Evolutionary conservation across 768 basidiomycete species (phyloP), one percentile per base, ranked within the genome.

Genomic region (Rossbeevera mucosa): DNA sequence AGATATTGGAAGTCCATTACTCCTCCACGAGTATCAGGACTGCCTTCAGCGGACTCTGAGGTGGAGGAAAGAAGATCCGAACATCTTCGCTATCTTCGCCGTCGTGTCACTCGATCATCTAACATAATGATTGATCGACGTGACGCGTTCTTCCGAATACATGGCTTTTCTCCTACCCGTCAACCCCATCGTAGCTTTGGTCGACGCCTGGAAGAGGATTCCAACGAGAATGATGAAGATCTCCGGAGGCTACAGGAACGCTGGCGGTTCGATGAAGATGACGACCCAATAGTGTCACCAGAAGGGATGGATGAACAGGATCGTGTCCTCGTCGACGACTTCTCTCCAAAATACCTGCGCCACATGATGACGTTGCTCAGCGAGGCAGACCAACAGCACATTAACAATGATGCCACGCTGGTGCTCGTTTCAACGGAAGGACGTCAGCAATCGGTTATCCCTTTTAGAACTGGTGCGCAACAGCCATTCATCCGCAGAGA

Each of bases 41-140:
- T 70, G 42, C 62, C 72, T 12, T 53, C 70, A 33, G 59, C 68
- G 16, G 50, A 59, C 42, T 30, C 42, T 21, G 57, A 57, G 5
- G 45, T 44, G 14, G 63, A 61, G 30, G 57, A 63, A 7, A 69
- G 46, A 54, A 67, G 18, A 47, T 44, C 30, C 24, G 65, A 54
- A 60, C 68, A 36, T 43, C 44, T 64, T 8, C 65, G 62, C 13
- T 64, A 61, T 38, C 63, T 92, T 51, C 88, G 94, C 54, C 61
- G 86, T 44, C 86, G 95, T 8, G 69, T 79, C 51, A 93, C 93
- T 1, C 88, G 95, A 50, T 90, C 88, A 29, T 94, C 94, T 4
- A 80, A 90, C 25, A 65, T 85, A 13, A 73, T 83, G 56, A 59
- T 95, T 16, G 93, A 96, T 70, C 80, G 95, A 45, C 80, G 85